Evolutionary conservation across 441 rosid genomes (phyloP), one percentile per base, ranked within the genome.

Genomic region (Lepidium campestre): DNA sequence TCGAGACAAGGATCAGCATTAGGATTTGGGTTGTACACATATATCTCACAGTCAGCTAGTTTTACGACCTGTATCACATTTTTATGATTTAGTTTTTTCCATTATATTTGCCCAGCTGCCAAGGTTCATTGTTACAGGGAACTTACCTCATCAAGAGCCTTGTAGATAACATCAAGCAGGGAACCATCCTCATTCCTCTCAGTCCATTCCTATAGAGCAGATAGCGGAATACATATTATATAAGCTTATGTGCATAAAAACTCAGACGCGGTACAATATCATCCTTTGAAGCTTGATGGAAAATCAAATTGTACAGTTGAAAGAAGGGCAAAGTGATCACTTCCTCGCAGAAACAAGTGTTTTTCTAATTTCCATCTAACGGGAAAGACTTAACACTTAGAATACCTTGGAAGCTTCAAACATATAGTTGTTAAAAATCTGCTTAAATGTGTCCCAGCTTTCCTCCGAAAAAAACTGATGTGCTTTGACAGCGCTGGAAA

Each of bases 401-500:
- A 35, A 13, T 86, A 93, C 98, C 98, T 84, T 93, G 29, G 97
- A 87, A 46, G 93, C 93, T 79, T 89, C 97, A 77, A 82, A 79
- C 98, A 93, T 88, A 68, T 87, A 86, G 54, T 79, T 75, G 53
- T 81, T 90, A 68, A 90, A 93, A 49, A 87, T 87, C 88, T 86
- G 91, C 80, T 84, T 83, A 86, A 90, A 87, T 4, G 80, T 73
- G 72, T 83, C 96, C 97, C 94, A 87, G 67, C 79, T 80, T 85
- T 87, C 97, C 79, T 93, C 95, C 17, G 89, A 82, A 72, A 93
- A 89, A 81, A 87, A 93, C 85, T 86, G 93, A 80, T 88, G 97
- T 71, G 97, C 93, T 71, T 86, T 90, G 73, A 90, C 85, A 37
- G 86, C 90, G 84, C 97, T 93, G 90, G 57, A 79, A 29, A 77